Evolutionary conservation across 1,284 basidiomycete species (phyloP).

Genomic region (Irpex sp.): DNA sequence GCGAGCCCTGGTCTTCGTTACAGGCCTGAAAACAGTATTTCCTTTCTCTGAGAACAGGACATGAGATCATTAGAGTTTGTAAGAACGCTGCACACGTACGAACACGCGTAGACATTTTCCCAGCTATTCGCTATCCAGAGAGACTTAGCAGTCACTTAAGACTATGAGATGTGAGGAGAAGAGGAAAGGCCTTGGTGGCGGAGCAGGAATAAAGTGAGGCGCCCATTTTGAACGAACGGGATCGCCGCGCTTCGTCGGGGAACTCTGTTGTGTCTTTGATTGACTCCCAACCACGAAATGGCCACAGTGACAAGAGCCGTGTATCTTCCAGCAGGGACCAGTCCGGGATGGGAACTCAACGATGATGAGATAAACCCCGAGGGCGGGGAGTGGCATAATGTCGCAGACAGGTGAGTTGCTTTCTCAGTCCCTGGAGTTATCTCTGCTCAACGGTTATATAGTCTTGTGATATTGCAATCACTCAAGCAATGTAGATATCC

Average conservation of each 20-base stretch:
- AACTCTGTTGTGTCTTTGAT: not conserved
- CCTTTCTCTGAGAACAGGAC: slow-evolving; percentile 56
- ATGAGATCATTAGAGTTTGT: not conserved
- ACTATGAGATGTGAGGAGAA: not conserved
- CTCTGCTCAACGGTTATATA: slow-evolving; percentile 11
- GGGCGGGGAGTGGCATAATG: slow-evolving; percentile 34
- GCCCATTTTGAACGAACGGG: not conserved
- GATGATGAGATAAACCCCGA: slow-evolving; percentile 30
- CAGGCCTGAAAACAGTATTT: slow-evolving; percentile 61
- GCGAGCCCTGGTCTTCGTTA: slow-evolving; percentile 51
- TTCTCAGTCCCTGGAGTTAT: not conserved
- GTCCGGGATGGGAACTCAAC: slow-evolving; percentile 56
- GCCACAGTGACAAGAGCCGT: slow-evolving; percentile 22
- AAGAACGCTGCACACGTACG: slow-evolving; percentile 47
- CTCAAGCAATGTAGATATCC: slow-evolving; percentile 59
- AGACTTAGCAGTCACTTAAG: too few species aligned
- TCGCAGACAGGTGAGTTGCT: slow-evolving; percentile 52
- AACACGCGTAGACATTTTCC: slow-evolving; percentile 67
- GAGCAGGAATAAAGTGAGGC: not conserved
- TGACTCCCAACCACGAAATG: slow-evolving; percentile 11
- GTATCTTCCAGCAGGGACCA: slow-evolving; percentile 49
- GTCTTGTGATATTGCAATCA: slow-evolving; percentile 54
- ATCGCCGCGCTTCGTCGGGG: not conserved
- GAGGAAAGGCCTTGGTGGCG: not conserved
- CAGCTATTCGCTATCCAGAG: too few species aligned